Evolutionary conservation across 768 basidiomycete species (phyloP).

Genomic region (Boletus vermiculosoides): DNA sequence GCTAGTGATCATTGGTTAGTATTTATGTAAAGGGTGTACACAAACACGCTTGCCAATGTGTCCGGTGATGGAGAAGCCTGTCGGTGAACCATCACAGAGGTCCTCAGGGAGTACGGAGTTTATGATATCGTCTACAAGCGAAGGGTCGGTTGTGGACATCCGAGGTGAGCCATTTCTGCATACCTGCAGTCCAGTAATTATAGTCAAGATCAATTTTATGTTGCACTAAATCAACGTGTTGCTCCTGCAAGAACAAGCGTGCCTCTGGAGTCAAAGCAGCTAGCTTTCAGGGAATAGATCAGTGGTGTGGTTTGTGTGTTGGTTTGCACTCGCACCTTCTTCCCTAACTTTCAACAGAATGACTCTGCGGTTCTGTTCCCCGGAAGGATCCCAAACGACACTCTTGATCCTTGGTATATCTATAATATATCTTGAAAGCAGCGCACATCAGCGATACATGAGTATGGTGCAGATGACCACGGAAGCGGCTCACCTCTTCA

Average conservation of each 20-base stretch:
- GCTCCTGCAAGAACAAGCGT: conserved; percentile 52
- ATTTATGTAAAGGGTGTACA: neutral
- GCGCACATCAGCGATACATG: conserved; percentile 10
- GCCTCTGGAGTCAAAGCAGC: conserved; percentile 64
- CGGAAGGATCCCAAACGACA: conserved; percentile 51
- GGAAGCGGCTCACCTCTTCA: conserved; percentile 52
- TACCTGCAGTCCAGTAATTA: conserved; percentile 87
- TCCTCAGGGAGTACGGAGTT: conserved; percentile 78
- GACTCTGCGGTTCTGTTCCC: conserved; percentile 53
- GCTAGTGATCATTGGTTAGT: conserved; percentile 45
- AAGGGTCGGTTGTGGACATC: neutral
- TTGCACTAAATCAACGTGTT: conserved; percentile 53
- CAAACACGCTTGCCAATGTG: conserved; percentile 74
- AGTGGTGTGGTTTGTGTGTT: neutral
- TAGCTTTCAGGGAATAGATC: conserved; percentile 43
- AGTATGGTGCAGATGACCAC: neutral
- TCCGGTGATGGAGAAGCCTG: conserved; percentile 83
- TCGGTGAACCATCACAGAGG: conserved; percentile 74
- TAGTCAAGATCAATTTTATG: conserved; percentile 72
- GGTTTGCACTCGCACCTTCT: conserved; percentile 48
- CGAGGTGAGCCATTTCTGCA: neutral
- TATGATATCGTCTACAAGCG: conserved; percentile 72
- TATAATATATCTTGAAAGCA: conserved; percentile 51
- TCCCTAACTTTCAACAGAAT: conserved; percentile 61
- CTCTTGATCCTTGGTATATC: conserved; percentile 67